Evolutionary conservation across 441 rosid genomes (phyloP).

Genomic region (Populus trichocarpa): DNA sequence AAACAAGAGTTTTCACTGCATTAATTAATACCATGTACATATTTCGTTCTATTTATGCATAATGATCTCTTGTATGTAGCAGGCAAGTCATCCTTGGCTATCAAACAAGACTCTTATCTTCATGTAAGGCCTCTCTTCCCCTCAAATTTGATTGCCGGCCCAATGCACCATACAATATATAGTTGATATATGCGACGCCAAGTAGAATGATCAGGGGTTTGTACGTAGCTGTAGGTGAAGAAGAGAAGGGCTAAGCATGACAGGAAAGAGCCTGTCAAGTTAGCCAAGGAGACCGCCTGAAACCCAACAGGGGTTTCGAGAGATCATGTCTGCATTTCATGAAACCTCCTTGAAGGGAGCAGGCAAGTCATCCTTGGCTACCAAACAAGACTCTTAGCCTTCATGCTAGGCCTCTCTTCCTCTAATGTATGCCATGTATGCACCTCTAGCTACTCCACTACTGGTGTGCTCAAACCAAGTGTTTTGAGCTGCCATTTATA

Average conservation of each 20-base stretch:
- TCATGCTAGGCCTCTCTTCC: slow-evolving; percentile 20
- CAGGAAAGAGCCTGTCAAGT: slow-evolving; percentile 22
- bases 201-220: no score
- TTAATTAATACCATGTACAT: background rate
- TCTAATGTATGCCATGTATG: background rate
- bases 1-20: background rate
- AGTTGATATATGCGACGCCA: background rate
- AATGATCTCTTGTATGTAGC: background rate
- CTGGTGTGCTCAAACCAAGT: background rate
- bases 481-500: background rate
- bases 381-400: slow-evolving; percentile 12
- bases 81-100: slow-evolving; percentile 42
- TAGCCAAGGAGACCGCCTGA: slow-evolving; percentile 38
- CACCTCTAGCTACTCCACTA: background rate
- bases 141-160: background rate
- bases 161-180: background rate
- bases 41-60: background rate
- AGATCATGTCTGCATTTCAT: background rate
- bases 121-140: slow-evolving; percentile 1
- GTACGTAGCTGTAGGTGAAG: background rate
- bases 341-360: background rate
- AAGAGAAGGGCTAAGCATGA: slow-evolving; percentile 23
- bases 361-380: background rate
- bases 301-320: background rate
- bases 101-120: slow-evolving; percentile 23